These are phyloP conservation scores for Trifolium repens DNA, from an alignment of 306 rosid species.

Conservation along the genomic window DNA sequence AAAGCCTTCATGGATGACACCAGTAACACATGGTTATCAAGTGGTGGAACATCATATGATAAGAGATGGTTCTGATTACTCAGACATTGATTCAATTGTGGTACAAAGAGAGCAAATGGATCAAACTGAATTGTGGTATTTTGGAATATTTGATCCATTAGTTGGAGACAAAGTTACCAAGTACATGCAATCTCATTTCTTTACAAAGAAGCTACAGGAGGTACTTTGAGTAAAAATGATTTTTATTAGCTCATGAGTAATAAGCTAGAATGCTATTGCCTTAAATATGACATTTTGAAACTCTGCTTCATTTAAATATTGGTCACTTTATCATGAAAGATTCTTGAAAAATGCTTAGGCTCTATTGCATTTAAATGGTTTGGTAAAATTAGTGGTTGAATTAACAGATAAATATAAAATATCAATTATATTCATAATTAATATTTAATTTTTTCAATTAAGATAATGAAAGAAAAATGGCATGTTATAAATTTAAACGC, in stretches of 20 bases:
- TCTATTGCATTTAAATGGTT: too few species aligned
- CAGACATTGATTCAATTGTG: slow-evolving; percentile 64
- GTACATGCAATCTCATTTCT: slow-evolving; percentile 74
- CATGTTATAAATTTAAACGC: too few species aligned
- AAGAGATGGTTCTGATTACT: slow-evolving; percentile 42
- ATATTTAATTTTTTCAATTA: too few species aligned
- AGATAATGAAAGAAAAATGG: too few species aligned
- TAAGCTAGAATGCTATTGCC: not conserved
- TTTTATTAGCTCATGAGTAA: not conserved
- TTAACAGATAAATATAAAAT: too few species aligned
- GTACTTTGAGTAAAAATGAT: slow-evolving; percentile 28
- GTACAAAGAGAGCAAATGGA: slow-evolving; percentile 74
- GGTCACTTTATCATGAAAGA: not conserved
- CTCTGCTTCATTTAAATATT: not conserved
- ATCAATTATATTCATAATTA: too few species aligned
- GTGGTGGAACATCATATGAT: slow-evolving; percentile 46
- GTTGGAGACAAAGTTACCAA: slow-evolving; percentile 70
- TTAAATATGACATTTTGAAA: not conserved
- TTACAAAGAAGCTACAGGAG: slow-evolving; percentile 65
- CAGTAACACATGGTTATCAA: slow-evolving; percentile 72
- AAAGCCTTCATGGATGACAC: slow-evolving; percentile 81
- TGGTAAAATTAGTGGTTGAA: too few species aligned
- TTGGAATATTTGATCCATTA: slow-evolving; percentile 68
- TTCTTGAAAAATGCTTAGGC: not conserved
- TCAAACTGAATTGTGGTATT: slow-evolving; percentile 72